phyloP scores from a whole-genome alignment of 257 asterid genomes.

The Ajuga chamaepitys region DNA sequence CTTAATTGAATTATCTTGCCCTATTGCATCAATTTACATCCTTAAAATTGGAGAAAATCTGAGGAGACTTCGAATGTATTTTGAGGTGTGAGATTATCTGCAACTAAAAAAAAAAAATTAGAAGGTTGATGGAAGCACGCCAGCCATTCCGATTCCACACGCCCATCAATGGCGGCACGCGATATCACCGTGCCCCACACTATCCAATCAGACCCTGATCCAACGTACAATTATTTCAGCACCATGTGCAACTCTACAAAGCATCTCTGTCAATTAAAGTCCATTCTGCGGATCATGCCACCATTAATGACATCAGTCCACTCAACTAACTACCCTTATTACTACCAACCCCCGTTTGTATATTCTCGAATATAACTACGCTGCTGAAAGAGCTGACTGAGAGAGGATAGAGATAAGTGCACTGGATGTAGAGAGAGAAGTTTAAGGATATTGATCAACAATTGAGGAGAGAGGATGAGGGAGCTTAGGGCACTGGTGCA shows the following conservation, averaged over 20 bases:
- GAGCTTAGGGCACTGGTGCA: conserved; percentile 54
- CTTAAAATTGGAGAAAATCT: no score
- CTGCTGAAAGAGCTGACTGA: neutral
- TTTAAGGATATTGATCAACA: conserved; percentile 6
- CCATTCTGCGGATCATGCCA: neutral
- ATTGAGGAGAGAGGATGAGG: conserved; percentile 21
- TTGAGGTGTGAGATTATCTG: no score
- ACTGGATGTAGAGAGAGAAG: neutral
- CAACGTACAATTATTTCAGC: conserved; percentile 1
- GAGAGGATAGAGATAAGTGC: neutral
- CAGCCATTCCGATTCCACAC: conserved; percentile 25
- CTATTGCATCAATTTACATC: no score
- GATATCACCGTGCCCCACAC: conserved; percentile 19
- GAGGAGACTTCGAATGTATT: no score
- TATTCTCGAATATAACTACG: neutral
- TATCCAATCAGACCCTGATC: neutral
- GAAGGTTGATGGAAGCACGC: conserved; percentile 7
- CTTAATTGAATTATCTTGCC: no score
- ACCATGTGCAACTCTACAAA: conserved; percentile 5
- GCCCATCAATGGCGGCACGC: conserved; percentile 25
- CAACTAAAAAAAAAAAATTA: no score
- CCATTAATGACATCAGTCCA: neutral
- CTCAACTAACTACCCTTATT: conserved; percentile 10
- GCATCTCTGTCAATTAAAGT: neutral
- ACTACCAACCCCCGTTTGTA: neutral